Evolutionary conservation across 768 basidiomycete genomes (phyloP).

Genomic region (Suillus variegatus): DNA sequence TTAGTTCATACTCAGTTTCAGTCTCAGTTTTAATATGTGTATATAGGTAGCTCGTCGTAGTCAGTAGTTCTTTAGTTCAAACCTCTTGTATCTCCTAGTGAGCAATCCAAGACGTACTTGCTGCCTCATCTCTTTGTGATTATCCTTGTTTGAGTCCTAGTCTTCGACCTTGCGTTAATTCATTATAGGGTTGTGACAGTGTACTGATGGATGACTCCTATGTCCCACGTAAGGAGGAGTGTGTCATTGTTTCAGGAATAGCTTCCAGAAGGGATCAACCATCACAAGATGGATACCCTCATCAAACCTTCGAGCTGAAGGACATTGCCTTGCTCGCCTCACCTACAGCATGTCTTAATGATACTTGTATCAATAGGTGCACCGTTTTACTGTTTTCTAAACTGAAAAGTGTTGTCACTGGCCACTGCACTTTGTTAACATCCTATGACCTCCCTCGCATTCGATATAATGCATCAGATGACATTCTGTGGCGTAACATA

Average conservation of each 20-base stretch:
- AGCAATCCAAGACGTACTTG: too few species aligned
- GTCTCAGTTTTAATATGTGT: too few species aligned
- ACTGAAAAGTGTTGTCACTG: neutral
- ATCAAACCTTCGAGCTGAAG: constrained; percentile 7
- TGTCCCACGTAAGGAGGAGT: neutral
- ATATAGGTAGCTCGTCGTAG: too few species aligned
- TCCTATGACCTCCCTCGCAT: constrained; percentile 12
- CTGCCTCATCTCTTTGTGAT: too few species aligned
- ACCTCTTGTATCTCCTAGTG: too few species aligned
- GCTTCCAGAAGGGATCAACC: neutral
- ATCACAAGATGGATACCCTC: constrained; percentile 6
- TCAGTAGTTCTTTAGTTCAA: too few species aligned
- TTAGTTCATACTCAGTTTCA: too few species aligned
- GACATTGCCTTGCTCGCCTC: constrained; percentile 7
- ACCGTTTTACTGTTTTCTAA: constrained; percentile 7
- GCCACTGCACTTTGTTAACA: constrained; percentile 10
- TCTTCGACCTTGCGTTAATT: too few species aligned
- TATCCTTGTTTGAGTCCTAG: too few species aligned
- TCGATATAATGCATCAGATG: neutral
- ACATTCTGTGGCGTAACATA: constrained; percentile 23
- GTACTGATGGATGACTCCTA: neutral
- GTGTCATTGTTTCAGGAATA: neutral
- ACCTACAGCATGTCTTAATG: constrained; percentile 6
- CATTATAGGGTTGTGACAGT: too few species aligned
- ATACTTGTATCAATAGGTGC: constrained; percentile 15